Conservation (phyloP, 441 rosid genomes). For the Adansonia rubrostipa region DNA sequence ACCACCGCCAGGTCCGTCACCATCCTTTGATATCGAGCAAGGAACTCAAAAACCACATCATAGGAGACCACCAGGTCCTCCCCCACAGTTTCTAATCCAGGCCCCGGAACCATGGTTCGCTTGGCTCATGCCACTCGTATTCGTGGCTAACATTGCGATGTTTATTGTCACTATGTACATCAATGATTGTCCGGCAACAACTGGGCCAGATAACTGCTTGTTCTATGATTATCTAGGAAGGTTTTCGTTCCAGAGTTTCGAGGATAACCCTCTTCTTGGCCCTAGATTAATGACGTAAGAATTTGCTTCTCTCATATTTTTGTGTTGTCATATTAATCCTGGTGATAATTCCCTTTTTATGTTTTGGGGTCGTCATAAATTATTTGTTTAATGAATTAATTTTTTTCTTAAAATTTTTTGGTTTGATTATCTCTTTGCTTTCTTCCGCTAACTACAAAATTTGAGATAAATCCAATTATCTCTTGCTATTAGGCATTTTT, state of each 20-base stretch:
- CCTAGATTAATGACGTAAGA: conserved; percentile 72
- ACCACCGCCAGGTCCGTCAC: no score
- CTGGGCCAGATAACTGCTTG: conserved; percentile 44
- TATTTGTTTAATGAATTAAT: no score
- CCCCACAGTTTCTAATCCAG: conserved; percentile 14
- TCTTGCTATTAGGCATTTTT: background rate
- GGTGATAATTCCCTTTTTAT: no score
- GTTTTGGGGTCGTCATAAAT: no score
- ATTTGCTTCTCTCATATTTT: background rate
- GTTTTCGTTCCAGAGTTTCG: conserved; percentile 67
- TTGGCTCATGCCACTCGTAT: conserved; percentile 69
- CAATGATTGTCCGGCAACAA: conserved; percentile 64
- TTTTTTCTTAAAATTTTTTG: no score
- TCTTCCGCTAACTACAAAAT: no score
- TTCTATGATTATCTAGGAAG: conserved; percentile 54
- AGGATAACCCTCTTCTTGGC: conserved; percentile 66
- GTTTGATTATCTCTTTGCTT: no score
- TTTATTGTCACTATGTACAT: conserved; percentile 65
- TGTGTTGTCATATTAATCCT: no score
- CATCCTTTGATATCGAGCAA: conserved; percentile 30
- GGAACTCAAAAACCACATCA: conserved; percentile 18
- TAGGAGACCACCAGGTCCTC: conserved; percentile 29
- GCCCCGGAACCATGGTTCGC: conserved; percentile 53
- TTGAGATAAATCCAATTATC: no score
- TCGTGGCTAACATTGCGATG: conserved; percentile 44